A percentile compares a stretch with the other conserved stretches of the same genome.
These are phyloP conservation scores for Acacia crassicarpa DNA, from an alignment of 306 rosid species.

Conservation along the genomic window DNA sequence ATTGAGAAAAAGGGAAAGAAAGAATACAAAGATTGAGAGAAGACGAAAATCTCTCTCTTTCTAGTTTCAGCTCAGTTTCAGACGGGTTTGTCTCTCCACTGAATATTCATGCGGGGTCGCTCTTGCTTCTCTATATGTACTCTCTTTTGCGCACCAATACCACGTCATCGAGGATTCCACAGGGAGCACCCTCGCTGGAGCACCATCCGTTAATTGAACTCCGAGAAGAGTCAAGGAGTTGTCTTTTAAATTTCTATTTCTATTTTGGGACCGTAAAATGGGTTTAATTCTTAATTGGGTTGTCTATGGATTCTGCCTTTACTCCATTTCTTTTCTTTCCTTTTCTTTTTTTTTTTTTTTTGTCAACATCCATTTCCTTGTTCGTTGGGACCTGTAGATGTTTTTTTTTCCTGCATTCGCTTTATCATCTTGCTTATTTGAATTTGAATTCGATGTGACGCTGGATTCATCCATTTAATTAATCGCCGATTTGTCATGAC, in stretches of 20 bases:
- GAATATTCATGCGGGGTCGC: slow-evolving; percentile 16
- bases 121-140: neutral
- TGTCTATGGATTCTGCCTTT: neutral
- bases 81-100: slow-evolving; percentile 48
- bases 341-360: neutral
- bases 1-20: slow-evolving; percentile 2
- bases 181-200: slow-evolving; percentile 57
- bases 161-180: slow-evolving; percentile 87
- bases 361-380: slow-evolving; percentile 7
- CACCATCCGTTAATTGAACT: slow-evolving; percentile 47
- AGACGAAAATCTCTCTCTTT: neutral
- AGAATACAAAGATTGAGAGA: neutral
- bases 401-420: neutral
- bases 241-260: neutral
- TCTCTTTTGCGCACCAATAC: slow-evolving; percentile 11
- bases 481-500: neutral
- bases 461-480: neutral
- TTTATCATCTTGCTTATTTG: neutral
- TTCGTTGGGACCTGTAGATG: neutral
- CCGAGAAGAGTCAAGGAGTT: neutral
- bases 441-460: neutral
- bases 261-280: slow-evolving; percentile 17
- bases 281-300: neutral
- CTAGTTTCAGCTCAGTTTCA: slow-evolving; percentile 11
- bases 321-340: slow-evolving; percentile 29